phyloP scores from a whole-genome alignment of 225 moss, liverwort and hornwort genomes.

The Rhytidiadelphus loreus region DNA sequence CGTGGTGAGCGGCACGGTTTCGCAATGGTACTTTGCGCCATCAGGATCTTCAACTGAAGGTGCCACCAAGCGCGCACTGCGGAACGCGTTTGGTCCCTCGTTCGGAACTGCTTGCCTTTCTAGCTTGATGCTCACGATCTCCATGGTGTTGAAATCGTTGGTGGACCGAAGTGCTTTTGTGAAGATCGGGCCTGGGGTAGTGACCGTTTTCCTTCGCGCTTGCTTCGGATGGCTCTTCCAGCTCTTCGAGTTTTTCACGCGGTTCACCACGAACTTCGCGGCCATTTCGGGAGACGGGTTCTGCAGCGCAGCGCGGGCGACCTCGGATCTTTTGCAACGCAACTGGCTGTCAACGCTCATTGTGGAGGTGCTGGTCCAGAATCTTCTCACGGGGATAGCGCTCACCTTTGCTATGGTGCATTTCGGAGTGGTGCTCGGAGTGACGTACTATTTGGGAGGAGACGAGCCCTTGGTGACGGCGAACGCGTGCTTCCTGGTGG shows the following conservation, averaged over 20 bases:
- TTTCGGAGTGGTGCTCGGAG: slow-evolving; percentile 25
- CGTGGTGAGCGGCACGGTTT: slow-evolving; percentile 58
- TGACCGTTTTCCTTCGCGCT: slow-evolving; percentile 43
- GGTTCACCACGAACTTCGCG: slow-evolving; percentile 63
- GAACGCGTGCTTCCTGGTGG: slow-evolving; percentile 4
- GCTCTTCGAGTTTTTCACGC: slow-evolving; percentile 54
- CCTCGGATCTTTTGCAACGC: slow-evolving; percentile 41
- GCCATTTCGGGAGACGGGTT: slow-evolving; percentile 77
- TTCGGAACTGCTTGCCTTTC: slow-evolving; percentile 83
- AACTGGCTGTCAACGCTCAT: slow-evolving; percentile 61
- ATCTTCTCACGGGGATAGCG: slow-evolving; percentile 26
- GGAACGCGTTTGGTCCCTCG: slow-evolving; percentile 68
- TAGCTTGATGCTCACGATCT: slow-evolving; percentile 44
- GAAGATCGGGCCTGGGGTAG: slow-evolving; percentile 9
- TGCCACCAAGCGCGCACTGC: slow-evolving; percentile 38
- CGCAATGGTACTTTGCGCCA: slow-evolving; percentile 80
- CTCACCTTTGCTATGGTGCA: slow-evolving; percentile 24
- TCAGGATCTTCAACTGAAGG: slow-evolving; percentile 42
- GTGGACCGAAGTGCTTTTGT: slow-evolving; percentile 6
- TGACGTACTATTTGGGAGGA: background rate
- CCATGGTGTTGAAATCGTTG: slow-evolving; percentile 22
- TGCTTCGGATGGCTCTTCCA: slow-evolving; percentile 62
- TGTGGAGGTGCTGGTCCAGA: slow-evolving; percentile 45
- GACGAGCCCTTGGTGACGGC: background rate
- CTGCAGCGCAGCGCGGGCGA: slow-evolving; percentile 47